Percentiles rank a stretch among this genome's conserved stretches.
These are phyloP conservation scores for Lunasporangiospora selenospora DNA, from an alignment of 192 early-diverging fungal species.

Conservation along the genomic window DNA sequence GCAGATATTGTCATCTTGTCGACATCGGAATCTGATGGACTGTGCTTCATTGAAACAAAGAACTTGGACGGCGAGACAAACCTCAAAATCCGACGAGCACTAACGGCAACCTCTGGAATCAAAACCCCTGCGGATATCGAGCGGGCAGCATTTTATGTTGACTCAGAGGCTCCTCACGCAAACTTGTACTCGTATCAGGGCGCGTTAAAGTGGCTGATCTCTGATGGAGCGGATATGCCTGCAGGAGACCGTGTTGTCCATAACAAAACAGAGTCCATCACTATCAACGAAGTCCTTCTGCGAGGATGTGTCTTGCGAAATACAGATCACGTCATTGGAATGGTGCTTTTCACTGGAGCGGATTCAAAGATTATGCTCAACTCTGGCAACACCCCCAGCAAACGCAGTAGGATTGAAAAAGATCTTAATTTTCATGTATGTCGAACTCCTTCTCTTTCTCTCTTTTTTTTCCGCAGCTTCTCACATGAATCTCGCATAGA, in stretches of 20 bases:
- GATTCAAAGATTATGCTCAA: slow-evolving; percentile 99
- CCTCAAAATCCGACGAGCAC: slow-evolving; percentile 83
- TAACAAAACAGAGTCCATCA: slow-evolving; percentile 67
- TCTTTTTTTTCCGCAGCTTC: too few relatives aligned
- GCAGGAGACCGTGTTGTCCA: slow-evolving; percentile 50
- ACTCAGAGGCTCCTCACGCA: slow-evolving; percentile 87
- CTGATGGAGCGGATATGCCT: slow-evolving; percentile 44
- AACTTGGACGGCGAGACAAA: slow-evolving; percentile 99
- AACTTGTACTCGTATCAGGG: slow-evolving; percentile 91
- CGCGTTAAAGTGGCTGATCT: slow-evolving; percentile 60
- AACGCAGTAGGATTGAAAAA: slow-evolving; percentile 89
- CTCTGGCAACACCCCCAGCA: slow-evolving; percentile 89
- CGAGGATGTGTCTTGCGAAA: slow-evolving; percentile 94
- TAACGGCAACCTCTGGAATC: slow-evolving; percentile 67
- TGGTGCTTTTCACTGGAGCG: slow-evolving; percentile 88
- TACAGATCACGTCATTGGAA: slow-evolving; percentile 87
- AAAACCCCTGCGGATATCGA: slow-evolving; percentile 64
- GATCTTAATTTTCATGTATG: slow-evolving; percentile 89
- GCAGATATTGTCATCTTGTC: slow-evolving; percentile 91
- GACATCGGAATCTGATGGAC: slow-evolving; percentile 82
- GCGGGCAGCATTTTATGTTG: slow-evolving; percentile 68
- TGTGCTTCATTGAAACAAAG: slow-evolving; percentile 97
- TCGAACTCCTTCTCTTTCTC: background rate
- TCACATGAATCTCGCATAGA: too few relatives aligned
- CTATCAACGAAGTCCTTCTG: slow-evolving; percentile 83